Evolutionary conservation across 108 stramenopile genomes (phyloP).

Genomic region (Skeletonema marinoi): DNA sequence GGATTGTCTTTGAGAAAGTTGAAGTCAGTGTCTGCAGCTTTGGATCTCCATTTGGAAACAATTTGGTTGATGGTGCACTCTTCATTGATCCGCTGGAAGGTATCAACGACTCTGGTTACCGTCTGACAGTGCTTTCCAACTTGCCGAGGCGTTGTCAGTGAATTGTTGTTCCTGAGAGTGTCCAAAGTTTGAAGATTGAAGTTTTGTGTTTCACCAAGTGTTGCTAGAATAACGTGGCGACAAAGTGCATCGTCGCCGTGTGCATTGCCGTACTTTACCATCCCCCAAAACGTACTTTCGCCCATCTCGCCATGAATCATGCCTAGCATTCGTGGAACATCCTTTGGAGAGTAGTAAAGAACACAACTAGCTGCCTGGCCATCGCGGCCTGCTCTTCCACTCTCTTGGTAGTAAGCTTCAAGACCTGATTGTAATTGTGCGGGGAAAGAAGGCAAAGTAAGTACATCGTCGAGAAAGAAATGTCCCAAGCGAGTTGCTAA

Average conservation of each 20-base stretch:
- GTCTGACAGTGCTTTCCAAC: slow-evolving; percentile 67
- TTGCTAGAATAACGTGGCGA: slow-evolving; percentile 60
- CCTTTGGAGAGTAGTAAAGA: slow-evolving; percentile 79
- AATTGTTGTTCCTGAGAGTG: slow-evolving; percentile 25
- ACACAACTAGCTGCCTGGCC: slow-evolving; percentile 87
- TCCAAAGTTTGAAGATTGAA: slow-evolving; percentile 15
- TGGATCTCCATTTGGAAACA: slow-evolving; percentile 76
- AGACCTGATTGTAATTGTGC: slow-evolving; percentile 23
- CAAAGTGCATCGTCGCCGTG: slow-evolving; percentile 74
- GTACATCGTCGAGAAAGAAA: background rate
- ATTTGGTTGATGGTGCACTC: slow-evolving; percentile 69
- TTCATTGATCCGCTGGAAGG: slow-evolving; percentile 38
- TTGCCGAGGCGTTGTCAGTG: slow-evolving; percentile 47
- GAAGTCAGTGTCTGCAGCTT: slow-evolving; percentile 22
- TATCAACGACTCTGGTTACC: slow-evolving; percentile 49
- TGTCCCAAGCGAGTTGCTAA: background rate
- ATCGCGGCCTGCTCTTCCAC: slow-evolving; percentile 94
- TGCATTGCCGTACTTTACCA: slow-evolving; percentile 78
- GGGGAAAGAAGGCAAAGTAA: background rate
- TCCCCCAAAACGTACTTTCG: slow-evolving; percentile 58
- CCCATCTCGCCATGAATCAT: slow-evolving; percentile 73
- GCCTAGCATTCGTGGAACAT: slow-evolving; percentile 68
- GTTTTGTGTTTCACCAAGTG: slow-evolving; percentile 67
- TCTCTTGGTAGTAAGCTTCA: slow-evolving; percentile 96
- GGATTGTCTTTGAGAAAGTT: slow-evolving; percentile 64